Conservation (phyloP, 2,329 filamentous ascomycete species). For the Phialocephala subalpina region DNA sequence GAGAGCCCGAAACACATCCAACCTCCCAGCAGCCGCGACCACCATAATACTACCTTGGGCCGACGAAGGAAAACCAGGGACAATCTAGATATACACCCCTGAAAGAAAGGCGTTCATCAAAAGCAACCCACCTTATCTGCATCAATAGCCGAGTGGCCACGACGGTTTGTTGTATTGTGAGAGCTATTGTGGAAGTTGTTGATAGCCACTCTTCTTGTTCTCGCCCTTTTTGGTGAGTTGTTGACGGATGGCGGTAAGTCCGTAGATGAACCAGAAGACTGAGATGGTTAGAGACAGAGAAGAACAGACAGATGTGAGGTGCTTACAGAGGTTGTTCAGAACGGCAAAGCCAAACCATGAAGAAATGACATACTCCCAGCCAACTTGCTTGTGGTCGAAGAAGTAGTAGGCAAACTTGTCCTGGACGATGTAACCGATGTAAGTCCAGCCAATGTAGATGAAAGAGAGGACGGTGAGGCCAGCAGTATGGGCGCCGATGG, state of each 20-base stretch:
- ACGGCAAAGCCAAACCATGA: constrained; percentile 33
- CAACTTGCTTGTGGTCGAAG: constrained; percentile 40
- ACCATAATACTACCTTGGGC: neutral
- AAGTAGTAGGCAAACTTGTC: constrained; percentile 43
- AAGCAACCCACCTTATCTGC: neutral
- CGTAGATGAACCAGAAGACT: constrained; percentile 24
- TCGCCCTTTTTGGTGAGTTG: constrained; percentile 22
- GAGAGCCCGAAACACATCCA: neutral
- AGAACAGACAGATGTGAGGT: neutral
- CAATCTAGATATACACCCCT: neutral
- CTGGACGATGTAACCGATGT: constrained; percentile 38
- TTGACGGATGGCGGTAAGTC: constrained; percentile 23
- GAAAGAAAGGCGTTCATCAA: neutral
- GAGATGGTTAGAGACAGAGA: neutral
- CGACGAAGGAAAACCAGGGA: neutral
- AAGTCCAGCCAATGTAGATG: constrained; percentile 43
- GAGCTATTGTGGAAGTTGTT: constrained; percentile 26
- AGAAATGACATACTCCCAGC: constrained; percentile 38
- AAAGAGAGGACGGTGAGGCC: constrained; percentile 36
- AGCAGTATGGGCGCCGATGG: constrained; percentile 34
- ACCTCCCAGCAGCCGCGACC: neutral
- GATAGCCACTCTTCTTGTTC: constrained; percentile 26
- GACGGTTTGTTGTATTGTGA: constrained; percentile 9
- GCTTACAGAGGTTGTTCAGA: constrained; percentile 38
- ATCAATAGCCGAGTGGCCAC: constrained; percentile 19